A percentile compares a stretch with the other conserved stretches of the same genome.
Evolutionary conservation across 202 grass and related monocot species (phyloP).

Genomic region (Schoenoplectus triqueter): DNA sequence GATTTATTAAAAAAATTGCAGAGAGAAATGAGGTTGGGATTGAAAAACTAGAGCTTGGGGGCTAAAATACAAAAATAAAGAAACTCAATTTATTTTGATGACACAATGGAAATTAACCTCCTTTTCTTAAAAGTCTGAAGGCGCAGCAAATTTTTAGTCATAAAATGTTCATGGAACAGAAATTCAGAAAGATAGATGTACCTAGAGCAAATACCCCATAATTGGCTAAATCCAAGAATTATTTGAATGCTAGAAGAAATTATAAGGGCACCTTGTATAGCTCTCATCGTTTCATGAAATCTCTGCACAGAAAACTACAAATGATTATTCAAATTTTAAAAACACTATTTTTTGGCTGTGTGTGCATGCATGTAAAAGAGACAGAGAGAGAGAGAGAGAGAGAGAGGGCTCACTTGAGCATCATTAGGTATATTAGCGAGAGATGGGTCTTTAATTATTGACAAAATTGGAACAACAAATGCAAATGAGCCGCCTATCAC

Average conservation of each 20-base stretch:
- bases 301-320: conserved; percentile 59
- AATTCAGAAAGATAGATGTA: conserved; percentile 43
- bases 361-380: background rate
- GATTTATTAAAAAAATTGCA: background rate
- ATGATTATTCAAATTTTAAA: conserved; percentile 9
- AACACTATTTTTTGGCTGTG: background rate
- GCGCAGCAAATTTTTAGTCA: conserved; percentile 9
- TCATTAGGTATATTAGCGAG: conserved; percentile 65
- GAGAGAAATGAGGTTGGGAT: conserved; percentile 10
- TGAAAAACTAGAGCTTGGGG: background rate
- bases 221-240: conserved; percentile 88
- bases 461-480: conserved; percentile 76
- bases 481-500: conserved; percentile 84
- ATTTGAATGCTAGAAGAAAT: conserved; percentile 98
- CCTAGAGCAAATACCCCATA: conserved; percentile 99
- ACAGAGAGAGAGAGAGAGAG: conserved; percentile 1
- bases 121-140: background rate
- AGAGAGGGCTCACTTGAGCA: conserved; percentile 50
- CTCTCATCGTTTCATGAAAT: conserved; percentile 81
- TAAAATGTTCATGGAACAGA: conserved; percentile 16
- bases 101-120: conserved; percentile 13
- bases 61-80: conserved; percentile 15
- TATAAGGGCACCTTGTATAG: conserved; percentile 83
- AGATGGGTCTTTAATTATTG: conserved; percentile 74
- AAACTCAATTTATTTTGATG: conserved; percentile 16